A percentile compares a stretch with the other conserved stretches of the same genome.
Evolutionary conservation across 805 yeast genomes (phyloP).

Genomic region (Wickerhamiella parazyma): DNA sequence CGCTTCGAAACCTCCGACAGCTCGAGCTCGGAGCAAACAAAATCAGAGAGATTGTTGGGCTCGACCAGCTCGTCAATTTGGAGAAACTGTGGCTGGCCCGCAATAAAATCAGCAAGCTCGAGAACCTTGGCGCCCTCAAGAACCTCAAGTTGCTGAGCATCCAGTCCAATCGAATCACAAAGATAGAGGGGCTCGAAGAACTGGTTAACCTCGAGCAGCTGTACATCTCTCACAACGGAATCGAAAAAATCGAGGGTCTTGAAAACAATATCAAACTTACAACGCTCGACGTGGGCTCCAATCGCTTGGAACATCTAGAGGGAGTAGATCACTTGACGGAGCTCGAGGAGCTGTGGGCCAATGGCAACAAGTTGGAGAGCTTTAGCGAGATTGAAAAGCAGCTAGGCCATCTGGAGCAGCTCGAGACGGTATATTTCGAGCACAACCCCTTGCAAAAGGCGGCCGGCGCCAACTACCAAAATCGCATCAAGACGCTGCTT

Average conservation of each 20-base stretch:
- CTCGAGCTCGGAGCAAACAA: slow-evolving; percentile 88
- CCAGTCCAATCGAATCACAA: slow-evolving; percentile 69
- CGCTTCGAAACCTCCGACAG: slow-evolving; percentile 43
- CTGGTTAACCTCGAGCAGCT: slow-evolving; percentile 67
- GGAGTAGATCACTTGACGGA: slow-evolving; percentile 49
- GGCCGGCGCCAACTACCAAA: slow-evolving; percentile 70
- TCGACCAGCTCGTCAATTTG: slow-evolving; percentile 42
- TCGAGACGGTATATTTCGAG: slow-evolving; percentile 87
- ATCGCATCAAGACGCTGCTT: slow-evolving; percentile 62
- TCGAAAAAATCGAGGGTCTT: slow-evolving; percentile 61
- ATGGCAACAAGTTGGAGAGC: slow-evolving; percentile 53
- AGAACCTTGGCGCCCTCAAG: slow-evolving; percentile 44
- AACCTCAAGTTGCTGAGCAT: slow-evolving; percentile 69
- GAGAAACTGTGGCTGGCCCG: slow-evolving; percentile 88
- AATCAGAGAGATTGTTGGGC: slow-evolving; percentile 39
- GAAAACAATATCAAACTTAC: slow-evolving; percentile 54
- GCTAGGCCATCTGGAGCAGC: slow-evolving; percentile 43
- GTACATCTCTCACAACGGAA: slow-evolving; percentile 75
- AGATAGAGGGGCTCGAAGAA: slow-evolving; percentile 68
- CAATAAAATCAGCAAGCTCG: slow-evolving; percentile 53
- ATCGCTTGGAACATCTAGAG: slow-evolving; percentile 46
- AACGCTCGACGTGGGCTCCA: slow-evolving; percentile 72
- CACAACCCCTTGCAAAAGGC: slow-evolving; percentile 73
- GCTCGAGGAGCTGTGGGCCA: slow-evolving; percentile 92
- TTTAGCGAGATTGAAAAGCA: slow-evolving; percentile 59